Evolutionary conservation across 2,329 filamentous ascomycete species (phyloP).

Genomic region (Fusarium vanettenii): DNA sequence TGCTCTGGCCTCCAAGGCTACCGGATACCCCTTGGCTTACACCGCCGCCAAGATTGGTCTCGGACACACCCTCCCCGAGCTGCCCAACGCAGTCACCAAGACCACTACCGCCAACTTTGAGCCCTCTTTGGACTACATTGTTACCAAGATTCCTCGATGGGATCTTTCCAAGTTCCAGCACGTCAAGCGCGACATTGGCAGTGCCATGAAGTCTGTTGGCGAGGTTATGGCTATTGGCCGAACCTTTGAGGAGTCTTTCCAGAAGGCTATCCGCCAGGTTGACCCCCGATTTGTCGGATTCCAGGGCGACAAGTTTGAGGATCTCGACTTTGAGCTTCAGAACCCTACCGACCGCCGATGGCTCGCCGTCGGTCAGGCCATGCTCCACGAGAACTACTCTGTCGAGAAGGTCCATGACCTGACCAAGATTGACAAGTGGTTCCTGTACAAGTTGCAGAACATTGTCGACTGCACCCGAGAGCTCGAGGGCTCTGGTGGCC

Average conservation of each 20-base stretch:
- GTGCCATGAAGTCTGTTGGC: slow-evolving; percentile 98
- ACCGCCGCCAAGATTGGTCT: slow-evolving; percentile 96
- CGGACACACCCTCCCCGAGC: slow-evolving; percentile 92
- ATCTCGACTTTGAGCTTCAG: slow-evolving; percentile 87
- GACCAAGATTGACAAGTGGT: slow-evolving; percentile 99
- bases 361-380: slow-evolving; percentile 96
- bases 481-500: slow-evolving; percentile 83
- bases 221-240: slow-evolving; percentile 99
- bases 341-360: slow-evolving; percentile 97
- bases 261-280: slow-evolving; percentile 98
- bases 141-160: slow-evolving; percentile 99
- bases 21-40: slow-evolving; percentile 94
- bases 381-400: slow-evolving; percentile 96
- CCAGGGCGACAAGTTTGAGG: slow-evolving; percentile 94
- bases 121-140: slow-evolving; percentile 95
- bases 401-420: slow-evolving; percentile 93
- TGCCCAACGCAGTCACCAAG: slow-evolving; percentile 98
- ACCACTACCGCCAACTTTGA: slow-evolving; percentile 99
- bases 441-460: slow-evolving; percentile 97
- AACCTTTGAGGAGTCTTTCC: slow-evolving; percentile 98
- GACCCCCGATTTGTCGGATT: slow-evolving; percentile 93
- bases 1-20: slow-evolving; percentile 95
- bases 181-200: slow-evolving; percentile 96
- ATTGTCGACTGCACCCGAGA: slow-evolving; percentile 91
- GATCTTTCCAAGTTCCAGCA: slow-evolving; percentile 99